Conservation (phyloP, 306 rosid species). For the Quercus variabilis region DNA sequence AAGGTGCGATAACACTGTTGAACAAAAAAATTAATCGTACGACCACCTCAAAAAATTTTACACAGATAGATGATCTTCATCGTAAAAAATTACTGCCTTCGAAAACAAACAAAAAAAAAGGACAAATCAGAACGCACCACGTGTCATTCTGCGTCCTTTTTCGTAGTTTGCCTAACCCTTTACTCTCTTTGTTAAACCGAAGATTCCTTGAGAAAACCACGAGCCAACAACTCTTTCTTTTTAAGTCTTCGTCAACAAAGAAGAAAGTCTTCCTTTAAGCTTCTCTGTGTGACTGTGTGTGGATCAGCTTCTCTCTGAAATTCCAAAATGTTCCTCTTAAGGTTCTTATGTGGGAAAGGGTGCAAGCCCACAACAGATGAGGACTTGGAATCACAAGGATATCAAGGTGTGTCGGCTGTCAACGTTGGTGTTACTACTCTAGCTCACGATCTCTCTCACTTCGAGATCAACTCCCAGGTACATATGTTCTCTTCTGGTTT, state of each 20-base stretch:
- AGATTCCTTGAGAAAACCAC: neutral
- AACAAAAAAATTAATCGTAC: too few species aligned
- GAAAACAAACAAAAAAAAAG: too few species aligned
- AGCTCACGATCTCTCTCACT: conserved; percentile 67
- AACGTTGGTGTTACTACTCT: conserved; percentile 66
- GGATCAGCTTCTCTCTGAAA: conserved; percentile 1
- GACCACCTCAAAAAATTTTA: too few species aligned
- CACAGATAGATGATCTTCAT: too few species aligned
- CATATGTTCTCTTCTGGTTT: neutral
- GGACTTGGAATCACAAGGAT: conserved; percentile 40
- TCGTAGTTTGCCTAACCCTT: neutral
- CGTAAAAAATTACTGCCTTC: too few species aligned
- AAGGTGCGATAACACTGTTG: too few species aligned
- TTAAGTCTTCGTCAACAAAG: neutral
- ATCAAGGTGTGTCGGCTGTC: conserved; percentile 51
- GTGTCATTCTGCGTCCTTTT: neutral
- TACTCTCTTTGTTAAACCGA: neutral
- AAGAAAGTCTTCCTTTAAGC: neutral
- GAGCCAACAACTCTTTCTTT: neutral
- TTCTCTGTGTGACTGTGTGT: too few species aligned
- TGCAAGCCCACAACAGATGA: conserved; percentile 42
- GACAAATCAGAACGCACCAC: neutral
- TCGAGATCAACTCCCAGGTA: conserved; percentile 81
- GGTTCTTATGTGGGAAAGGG: conserved; percentile 47
- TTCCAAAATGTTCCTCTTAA: conserved; percentile 52